These are phyloP conservation scores for Sporodiniella umbellata DNA, from an alignment of 371 early-diverging fungal genomes.

Conservation along the genomic window DNA sequence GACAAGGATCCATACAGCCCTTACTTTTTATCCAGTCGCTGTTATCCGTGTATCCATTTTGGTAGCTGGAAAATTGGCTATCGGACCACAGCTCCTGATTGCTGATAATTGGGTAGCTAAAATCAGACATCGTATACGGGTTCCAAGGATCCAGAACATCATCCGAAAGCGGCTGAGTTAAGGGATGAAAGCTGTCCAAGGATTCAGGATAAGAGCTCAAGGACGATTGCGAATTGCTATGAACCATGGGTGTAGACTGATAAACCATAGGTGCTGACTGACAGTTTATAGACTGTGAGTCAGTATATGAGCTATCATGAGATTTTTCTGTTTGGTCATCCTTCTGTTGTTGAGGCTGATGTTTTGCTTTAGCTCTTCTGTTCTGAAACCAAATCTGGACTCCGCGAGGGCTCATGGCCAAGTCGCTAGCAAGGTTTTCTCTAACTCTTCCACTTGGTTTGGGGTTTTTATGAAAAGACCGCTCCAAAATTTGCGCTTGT, in stretches of 20 bases:
- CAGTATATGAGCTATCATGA: neutral
- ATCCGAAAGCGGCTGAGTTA: neutral
- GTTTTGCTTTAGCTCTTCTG: constrained; percentile 78
- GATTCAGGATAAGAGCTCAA: neutral
- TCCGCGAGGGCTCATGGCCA: constrained; percentile 84
- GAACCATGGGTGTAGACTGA: neutral
- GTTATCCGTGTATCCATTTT: too few relatives aligned
- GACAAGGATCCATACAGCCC: too few relatives aligned
- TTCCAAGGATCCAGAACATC: too few relatives aligned
- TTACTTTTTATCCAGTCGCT: too few relatives aligned
- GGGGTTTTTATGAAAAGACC: constrained; percentile 61
- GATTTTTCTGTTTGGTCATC: neutral
- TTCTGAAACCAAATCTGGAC: constrained; percentile 99
- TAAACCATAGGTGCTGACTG: neutral
- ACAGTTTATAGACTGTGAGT: neutral
- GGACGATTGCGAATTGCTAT: neutral
- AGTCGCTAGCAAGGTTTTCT: constrained; percentile 58
- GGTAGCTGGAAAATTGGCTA: too few relatives aligned
- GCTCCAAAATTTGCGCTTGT: constrained; percentile 67
- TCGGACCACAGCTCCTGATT: too few relatives aligned
- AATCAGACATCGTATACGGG: too few relatives aligned
- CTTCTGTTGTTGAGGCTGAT: neutral
- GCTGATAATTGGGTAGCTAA: too few relatives aligned
- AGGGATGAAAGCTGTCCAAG: neutral
- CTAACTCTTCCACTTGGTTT: constrained; percentile 68